Evolutionary conservation across 768 basidiomycete genomes (phyloP), one percentile per base, ranked within the genome.

Genomic region (Termitomyces sp.): DNA sequence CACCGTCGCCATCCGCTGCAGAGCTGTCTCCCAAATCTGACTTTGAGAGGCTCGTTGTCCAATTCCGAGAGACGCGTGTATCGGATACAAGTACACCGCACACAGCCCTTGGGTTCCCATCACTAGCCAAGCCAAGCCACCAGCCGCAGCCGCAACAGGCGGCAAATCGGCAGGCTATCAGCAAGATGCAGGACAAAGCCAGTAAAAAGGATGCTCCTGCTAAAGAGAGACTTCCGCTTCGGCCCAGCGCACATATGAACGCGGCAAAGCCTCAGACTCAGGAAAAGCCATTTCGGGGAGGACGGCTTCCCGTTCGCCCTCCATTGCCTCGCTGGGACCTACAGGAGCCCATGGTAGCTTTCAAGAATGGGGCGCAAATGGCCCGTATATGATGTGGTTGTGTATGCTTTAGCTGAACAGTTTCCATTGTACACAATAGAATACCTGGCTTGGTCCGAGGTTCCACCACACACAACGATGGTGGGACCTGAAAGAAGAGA

Each of bases 291-390:
- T 61, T 67, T 55, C 61, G 64, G 43, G 65, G 67, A 39, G 64
- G 58, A 21, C 61, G 53, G 47, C 63, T 66, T n/a, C 66, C 67
- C 16, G 53, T 59, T 48, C 62, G 67, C 10, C 64, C 63, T 43
- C 64, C 65, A 5, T 55, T 68, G 45, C 69, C 67, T 17, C 64
- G 64, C 46, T 68, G 67, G 67, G 64, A 66, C 49, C 40, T 59
- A 25, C 52, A 61, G 8, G 58, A 59, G 37, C 11, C 60, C 46
- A 59, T 45, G 23, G 34, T n/a, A 17, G 11, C 25, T 32, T 37
- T 16, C 23, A 32, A 42, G 23, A 25, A 32, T 23, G 14, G 21
- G 1, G 16, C 21, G 16, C 25, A 25, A 5, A 43, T 25, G 23
- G 14, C 21, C 10, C 8, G 14, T 34, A 32, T 19, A 4, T 37